These are phyloP conservation scores for Penicillium glabrum DNA, from an alignment of 2,329 filamentous ascomycete species.

Conservation along the genomic window DNA sequence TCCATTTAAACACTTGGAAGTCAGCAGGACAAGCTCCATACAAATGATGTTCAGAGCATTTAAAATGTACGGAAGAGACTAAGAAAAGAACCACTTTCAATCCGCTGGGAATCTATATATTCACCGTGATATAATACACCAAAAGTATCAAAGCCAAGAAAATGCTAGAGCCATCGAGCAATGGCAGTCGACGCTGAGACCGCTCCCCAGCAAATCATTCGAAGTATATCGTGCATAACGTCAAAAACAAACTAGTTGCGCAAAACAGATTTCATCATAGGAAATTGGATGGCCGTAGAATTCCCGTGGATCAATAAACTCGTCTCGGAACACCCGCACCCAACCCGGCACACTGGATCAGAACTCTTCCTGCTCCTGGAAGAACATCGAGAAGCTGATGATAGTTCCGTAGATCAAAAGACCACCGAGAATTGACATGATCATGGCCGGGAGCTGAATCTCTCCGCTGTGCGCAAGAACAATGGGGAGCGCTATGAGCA, in stretches of 20 bases:
- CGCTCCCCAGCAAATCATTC: slow-evolving; percentile 15
- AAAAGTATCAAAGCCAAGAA: slow-evolving; percentile 17
- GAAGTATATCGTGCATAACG: slow-evolving; percentile 23
- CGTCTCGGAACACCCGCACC: background rate
- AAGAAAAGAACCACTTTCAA: background rate
- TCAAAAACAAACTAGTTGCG: slow-evolving; percentile 16
- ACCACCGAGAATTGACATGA: slow-evolving; percentile 92
- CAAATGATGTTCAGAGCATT: background rate
- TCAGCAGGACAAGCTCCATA: background rate
- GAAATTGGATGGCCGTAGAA: background rate
- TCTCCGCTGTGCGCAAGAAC: slow-evolving; percentile 83
- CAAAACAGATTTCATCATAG: slow-evolving; percentile 19
- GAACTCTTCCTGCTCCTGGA: slow-evolving; percentile 96
- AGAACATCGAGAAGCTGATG: slow-evolving; percentile 97
- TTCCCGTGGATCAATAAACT: background rate
- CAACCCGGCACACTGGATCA: slow-evolving; percentile 39
- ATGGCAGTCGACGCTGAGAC: slow-evolving; percentile 8
- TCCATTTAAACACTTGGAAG: background rate
- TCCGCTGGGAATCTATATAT: slow-evolving; percentile 19
- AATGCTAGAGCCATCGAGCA: slow-evolving; percentile 10
- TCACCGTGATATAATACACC: slow-evolving; percentile 22
- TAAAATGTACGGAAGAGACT: background rate
- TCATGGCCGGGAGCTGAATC: slow-evolving; percentile 81
- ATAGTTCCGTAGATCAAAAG: slow-evolving; percentile 97
- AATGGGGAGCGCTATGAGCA: slow-evolving; percentile 71